Base-by-base conservation (phyloP, 208 protist species). In the Tritrichomonas musculus region DNA sequence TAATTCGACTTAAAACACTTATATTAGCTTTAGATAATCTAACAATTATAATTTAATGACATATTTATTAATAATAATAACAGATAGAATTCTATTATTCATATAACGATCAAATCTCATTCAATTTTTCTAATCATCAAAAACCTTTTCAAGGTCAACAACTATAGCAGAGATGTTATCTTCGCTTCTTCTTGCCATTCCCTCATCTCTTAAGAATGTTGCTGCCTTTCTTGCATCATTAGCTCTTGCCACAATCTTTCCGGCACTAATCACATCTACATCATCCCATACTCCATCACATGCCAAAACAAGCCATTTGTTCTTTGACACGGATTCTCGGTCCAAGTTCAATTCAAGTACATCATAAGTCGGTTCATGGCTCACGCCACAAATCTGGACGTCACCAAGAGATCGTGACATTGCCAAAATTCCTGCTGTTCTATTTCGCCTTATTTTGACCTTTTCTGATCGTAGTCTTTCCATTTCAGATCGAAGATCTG, bases 101-200 rank as follows among this genome's bases (percentile, higher is more conserved):
- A n/a, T n/a, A n/a, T n/a, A n/a, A n/a, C n/a, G n/a, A n/a, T n/a
- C n/a, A n/a, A n/a, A n/a, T n/a, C n/a, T n/a, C n/a, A n/a, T n/a
- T n/a, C n/a, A n/a, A n/a, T n/a, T n/a, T n/a, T n/a, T n/a, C n/a
- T n/a, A n/a, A n/a, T n/a, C n/a, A n/a, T n/a, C n/a, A n/a, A 60
- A 60, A 5, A 60, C 53, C 5, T 5, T 60, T 60, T 60, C 53
- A 60, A 84, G 22, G 36, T 84, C 41, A 13, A 88, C 47, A 22
- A 88, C 77, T 39, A 88, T 88, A 1, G 41, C 77, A 3, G 77
- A 88, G 20, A 88, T 88, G 30, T 88, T 88, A 47, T 88, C 77
- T 25, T 57, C 47, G 20, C 47, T 57, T 88, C 41, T 20, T 11
- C 47, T 88, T 36, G 44, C 5, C 27, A 88, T 57, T 20, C n/a